phyloP scores from a whole-genome alignment of 2,329 filamentous ascomycete genomes.

The Tolypocladium endophyticum region DNA sequence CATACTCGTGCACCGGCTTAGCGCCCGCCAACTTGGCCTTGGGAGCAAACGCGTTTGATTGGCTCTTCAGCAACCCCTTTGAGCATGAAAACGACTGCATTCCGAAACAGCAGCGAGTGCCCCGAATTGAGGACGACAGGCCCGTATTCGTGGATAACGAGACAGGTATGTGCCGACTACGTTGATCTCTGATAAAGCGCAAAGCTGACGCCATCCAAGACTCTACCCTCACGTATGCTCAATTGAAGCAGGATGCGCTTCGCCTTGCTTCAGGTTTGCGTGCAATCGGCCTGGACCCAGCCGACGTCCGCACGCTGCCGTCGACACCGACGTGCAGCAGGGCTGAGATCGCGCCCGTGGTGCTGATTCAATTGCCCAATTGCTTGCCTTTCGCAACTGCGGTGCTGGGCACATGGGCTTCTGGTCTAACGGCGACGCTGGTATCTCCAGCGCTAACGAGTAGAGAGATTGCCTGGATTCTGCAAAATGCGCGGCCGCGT shows the following conservation, averaged over 20 bases:
- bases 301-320: background rate
- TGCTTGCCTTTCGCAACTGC: background rate
- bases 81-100: background rate
- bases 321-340: background rate
- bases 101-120: background rate
- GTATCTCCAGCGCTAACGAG: background rate
- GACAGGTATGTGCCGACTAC: background rate
- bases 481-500: background rate
- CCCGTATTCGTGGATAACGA: background rate
- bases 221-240: background rate
- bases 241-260: background rate
- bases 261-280: background rate
- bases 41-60: background rate
- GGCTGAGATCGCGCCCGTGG: background rate
- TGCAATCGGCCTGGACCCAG: background rate
- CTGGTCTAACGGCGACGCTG: background rate
- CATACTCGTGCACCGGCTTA: background rate
- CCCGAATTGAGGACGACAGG: background rate
- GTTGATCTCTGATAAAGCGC: background rate
- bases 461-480: background rate
- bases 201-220: background rate
- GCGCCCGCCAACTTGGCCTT: background rate
- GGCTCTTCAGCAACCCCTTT: background rate
- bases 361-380: background rate
- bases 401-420: background rate